Percentiles rank a stretch among this genome's conserved stretches.
These are phyloP conservation scores for Chrysanthemum lavandulifolium DNA, from an alignment of 129 eudicot species.

Conservation along the genomic window DNA sequence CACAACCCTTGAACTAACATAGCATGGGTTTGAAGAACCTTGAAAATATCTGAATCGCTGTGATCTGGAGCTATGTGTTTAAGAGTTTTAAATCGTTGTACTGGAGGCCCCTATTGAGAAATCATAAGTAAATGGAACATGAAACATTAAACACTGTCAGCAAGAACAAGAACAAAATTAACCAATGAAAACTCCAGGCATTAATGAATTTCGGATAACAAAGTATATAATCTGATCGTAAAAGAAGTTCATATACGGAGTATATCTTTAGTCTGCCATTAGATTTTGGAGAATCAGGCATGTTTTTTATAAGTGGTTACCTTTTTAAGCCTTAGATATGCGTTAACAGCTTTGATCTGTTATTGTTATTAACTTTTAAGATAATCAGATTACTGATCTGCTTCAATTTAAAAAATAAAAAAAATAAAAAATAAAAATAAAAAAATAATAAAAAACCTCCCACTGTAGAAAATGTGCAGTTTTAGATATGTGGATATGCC, in stretches of 20 bases:
- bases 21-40: constrained; percentile 49
- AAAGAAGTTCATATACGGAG: not conserved
- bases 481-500: constrained; percentile 5
- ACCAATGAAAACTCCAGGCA: constrained; percentile 2
- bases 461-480: not conserved
- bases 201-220: not conserved
- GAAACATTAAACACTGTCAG: constrained; percentile 5
- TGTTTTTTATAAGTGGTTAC: not conserved
- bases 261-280: not conserved
- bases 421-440: too few relatives aligned
- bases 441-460: too few relatives aligned
- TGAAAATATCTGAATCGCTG: constrained; percentile 50
- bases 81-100: constrained; percentile 59
- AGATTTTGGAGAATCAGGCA: not conserved
- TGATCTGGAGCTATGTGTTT: constrained; percentile 71
- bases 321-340: not conserved
- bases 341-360: not conserved
- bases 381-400: constrained; percentile 1
- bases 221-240: not conserved
- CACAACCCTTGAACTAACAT: constrained; percentile 78
- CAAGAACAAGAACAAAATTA: not conserved
- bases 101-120: constrained; percentile 53
- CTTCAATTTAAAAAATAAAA: not conserved
- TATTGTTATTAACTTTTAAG: not conserved
- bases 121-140: not conserved